Base-by-base conservation (phyloP, 441 rosid genomes). In the Corymbia citriodora region DNA sequence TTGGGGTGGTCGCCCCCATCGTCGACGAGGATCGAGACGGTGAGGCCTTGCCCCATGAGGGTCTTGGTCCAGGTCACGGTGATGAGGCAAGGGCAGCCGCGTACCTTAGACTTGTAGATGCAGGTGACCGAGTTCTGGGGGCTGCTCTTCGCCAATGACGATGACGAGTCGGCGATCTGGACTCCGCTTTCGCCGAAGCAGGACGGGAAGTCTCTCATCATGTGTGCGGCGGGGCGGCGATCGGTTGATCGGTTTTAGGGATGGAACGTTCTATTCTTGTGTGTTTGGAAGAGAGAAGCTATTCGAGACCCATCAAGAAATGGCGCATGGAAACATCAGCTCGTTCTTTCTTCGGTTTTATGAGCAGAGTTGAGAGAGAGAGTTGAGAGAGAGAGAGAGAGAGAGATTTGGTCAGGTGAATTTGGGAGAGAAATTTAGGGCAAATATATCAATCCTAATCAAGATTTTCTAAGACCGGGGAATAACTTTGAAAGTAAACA, bases 161-260 rank as follows among this genome's bases (percentile, higher is more conserved):
- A 92, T 11, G 99, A 95, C 2, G 99, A 95, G 92, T 97, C 98
- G 74, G 98, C 98, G 54, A 97, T 96, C 91, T 98, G 99, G 88
- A 97, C 98, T 81, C 98, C 98, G 91, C 93, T 97, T 93, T 98
- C 99, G 90, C 98, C 97, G 88, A 97, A 98, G 94, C 99, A 98
- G 93, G 99, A 98, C 91, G 98, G 98, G 92, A 98, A 97, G 91
- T 98, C 99, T 95, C 95, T 97, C 98, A 98, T 97, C 89, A n/a
- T 92, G 83, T 17, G 10, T n/a, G n/a, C 52, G n/a, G 16, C n/a
- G 52, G 85, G 52, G 45, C 52, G 85, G 45, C 23, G 52, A 12
- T 40, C 52, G 85, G 50, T 45, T 45, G 85, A 45, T 45, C 14
- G 52, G 85, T 14, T 25, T 23, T 13, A 40, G 85, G n/a, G 85